Conservation (phyloP, 768 basidiomycete genomes). For the Trichaptum fuscoviolaceum region DNA sequence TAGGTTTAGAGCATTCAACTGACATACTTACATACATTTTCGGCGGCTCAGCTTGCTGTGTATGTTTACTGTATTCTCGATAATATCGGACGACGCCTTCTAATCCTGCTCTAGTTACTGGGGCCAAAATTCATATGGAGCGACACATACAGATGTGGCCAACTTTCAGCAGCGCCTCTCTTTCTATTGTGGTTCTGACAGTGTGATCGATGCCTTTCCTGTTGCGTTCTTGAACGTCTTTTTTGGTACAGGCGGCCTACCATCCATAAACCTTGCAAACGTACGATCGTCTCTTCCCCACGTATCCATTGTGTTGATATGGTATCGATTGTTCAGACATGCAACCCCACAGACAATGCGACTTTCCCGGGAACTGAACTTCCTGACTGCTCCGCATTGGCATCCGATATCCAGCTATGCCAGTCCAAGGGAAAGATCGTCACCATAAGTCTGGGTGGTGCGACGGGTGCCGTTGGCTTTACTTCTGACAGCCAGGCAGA, state of each 20-base stretch:
- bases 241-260: constrained; percentile 55
- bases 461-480: constrained; percentile 36
- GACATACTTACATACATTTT: background rate
- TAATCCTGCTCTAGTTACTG: constrained; percentile 43
- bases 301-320: background rate
- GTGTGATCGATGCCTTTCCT: constrained; percentile 63
- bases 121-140: constrained; percentile 75
- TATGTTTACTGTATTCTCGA: background rate
- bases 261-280: constrained; percentile 65
- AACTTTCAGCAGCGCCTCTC: constrained; percentile 58
- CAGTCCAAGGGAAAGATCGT: constrained; percentile 42
- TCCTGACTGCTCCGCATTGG: constrained; percentile 33
- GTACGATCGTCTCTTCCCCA: constrained; percentile 29
- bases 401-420: constrained; percentile 38
- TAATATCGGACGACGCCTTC: background rate
- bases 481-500: constrained; percentile 31
- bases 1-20: background rate
- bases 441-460: constrained; percentile 43
- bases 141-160: constrained; percentile 40
- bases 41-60: background rate
- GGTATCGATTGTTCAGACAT: constrained; percentile 26
- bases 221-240: constrained; percentile 66
- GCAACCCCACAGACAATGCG: constrained; percentile 33
- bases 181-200: constrained; percentile 68
- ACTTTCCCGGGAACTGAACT: constrained; percentile 39